Conservation (phyloP, 495 filamentous ascomycete genomes). For the Lophium mytilinum region DNA sequence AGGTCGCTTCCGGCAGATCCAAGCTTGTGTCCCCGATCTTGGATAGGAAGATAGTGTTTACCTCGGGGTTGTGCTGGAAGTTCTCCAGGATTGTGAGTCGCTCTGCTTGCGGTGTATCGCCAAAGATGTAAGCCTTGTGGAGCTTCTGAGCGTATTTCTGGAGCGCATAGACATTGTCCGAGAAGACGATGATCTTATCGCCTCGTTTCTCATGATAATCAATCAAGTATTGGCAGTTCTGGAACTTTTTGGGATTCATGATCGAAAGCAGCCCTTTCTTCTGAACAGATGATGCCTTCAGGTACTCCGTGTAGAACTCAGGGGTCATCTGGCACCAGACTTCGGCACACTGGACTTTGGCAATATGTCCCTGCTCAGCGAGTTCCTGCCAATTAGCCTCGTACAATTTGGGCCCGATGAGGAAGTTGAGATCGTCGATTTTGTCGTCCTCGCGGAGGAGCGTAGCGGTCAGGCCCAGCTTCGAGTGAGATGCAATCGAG, state of each 20-base stretch:
- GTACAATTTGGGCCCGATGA: slow-evolving; percentile 96
- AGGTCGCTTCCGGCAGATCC: slow-evolving; percentile 93
- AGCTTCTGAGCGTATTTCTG: slow-evolving; percentile 77
- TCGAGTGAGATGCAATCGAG: slow-evolving; percentile 85
- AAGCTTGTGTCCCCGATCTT: slow-evolving; percentile 98
- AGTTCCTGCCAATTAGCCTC: slow-evolving; percentile 99
- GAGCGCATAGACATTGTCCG: slow-evolving; percentile 94
- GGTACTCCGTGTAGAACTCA: slow-evolving; percentile 94
- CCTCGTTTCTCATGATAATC: slow-evolving; percentile 94
- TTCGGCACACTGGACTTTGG: slow-evolving; percentile 94
- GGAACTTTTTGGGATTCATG: slow-evolving; percentile 97
- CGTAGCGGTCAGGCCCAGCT: slow-evolving; percentile 93
- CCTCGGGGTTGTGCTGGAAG: slow-evolving; percentile 86
- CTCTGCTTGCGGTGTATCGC: slow-evolving; percentile 77
- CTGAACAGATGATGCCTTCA: slow-evolving; percentile 57
- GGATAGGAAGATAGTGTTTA: slow-evolving; percentile 95
- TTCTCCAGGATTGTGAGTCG: slow-evolving; percentile 87
- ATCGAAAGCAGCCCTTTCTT: slow-evolving; percentile 76
- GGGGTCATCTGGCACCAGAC: slow-evolving; percentile 99
- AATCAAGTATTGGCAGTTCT: slow-evolving; percentile 93
- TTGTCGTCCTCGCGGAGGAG: slow-evolving; percentile 95
- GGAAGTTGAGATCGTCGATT: slow-evolving; percentile 92
- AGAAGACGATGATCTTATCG: slow-evolving; percentile 98
- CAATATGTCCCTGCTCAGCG: slow-evolving; percentile 93
- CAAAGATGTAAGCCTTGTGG: slow-evolving; percentile 87